Conservation (phyloP, 495 filamentous ascomycete species). For the Clavariopsis aquatica region DNA sequence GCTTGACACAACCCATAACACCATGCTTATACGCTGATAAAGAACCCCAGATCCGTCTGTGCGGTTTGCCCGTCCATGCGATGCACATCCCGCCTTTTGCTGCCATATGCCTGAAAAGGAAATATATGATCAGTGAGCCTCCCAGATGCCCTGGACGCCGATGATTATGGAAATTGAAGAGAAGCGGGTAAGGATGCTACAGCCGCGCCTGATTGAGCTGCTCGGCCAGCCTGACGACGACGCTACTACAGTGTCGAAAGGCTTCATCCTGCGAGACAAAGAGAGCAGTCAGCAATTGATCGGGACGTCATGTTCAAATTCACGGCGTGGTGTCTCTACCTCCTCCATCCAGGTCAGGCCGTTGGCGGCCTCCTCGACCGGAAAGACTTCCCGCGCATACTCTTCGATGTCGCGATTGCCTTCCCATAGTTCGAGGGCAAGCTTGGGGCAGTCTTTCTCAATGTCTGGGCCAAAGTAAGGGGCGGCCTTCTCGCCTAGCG, state of each 20-base stretch:
- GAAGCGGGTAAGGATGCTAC: conserved; percentile 6
- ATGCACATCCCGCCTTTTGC: conserved; percentile 5
- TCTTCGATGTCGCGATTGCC: conserved; percentile 90
- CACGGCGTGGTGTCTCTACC: conserved; percentile 42
- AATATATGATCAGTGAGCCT: conserved; percentile 1
- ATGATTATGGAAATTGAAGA: conserved; percentile 2
- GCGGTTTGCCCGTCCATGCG: neutral
- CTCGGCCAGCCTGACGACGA: conserved; percentile 11
- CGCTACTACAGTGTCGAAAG: conserved; percentile 25
- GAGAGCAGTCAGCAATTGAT: conserved; percentile 31
- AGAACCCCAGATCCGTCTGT: neutral
- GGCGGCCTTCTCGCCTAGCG: conserved; percentile 63
- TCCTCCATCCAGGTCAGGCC: conserved; percentile 87
- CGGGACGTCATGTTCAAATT: conserved; percentile 35
- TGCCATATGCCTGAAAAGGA: conserved; percentile 1
- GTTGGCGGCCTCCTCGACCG: conserved; percentile 89
- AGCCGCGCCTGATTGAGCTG: conserved; percentile 21
- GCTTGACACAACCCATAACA: conserved; percentile 14
- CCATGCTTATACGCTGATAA: conserved; percentile 28
- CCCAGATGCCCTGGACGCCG: conserved; percentile 17
- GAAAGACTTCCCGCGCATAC: conserved; percentile 93
- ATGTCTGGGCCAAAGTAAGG: conserved; percentile 70
- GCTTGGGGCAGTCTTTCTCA: conserved; percentile 63
- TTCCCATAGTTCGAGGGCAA: conserved; percentile 82
- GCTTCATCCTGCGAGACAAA: conserved; percentile 12